Base-by-base conservation (phyloP, 139 green algal species). In the Astrephomene gubernaculifera region DNA sequence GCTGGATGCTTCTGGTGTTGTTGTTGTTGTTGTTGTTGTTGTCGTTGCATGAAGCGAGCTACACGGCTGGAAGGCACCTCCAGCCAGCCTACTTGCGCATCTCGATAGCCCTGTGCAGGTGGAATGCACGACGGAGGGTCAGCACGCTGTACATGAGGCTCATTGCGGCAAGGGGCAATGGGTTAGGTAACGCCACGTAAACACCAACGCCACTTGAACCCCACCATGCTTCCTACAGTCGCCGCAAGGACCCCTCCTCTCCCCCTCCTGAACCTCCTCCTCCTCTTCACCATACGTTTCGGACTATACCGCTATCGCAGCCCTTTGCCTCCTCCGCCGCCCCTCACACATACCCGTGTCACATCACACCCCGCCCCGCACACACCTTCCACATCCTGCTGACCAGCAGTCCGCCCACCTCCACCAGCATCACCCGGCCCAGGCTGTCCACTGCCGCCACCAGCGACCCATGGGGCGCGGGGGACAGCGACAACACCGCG, bases 31-130 rank as follows among this genome's bases (percentile, higher is more conserved):
- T 49, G 52, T 25, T 31, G n/a, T 14, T 17, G 78, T 33, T 74
- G 78, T 10, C n/a, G 61, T 33, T 33, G 12, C 43, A 31, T 44
- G 21, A 60, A 17, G 22, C 45, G 14, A 1, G 44, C 25, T 25
- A 72, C n/a, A 19, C 7, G 24, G 2, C 31, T 14, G 19, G 27
- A 0, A 1, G 54, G 70, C 63, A 70, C 87, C 75, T 91, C 84
- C 53, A 96, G 31, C 93, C 93, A 96, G 10, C 79, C 92, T 36
- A 88, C 88, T 31, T 95, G 92, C 1, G 93, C 93, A 14, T 95
- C 88, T 1, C 93, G 84, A 76, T 96, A 96, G 24, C 92, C 93
- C 85, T 92, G 79, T 8, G 41, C n/a, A n/a, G n/a, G n/a, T n/a
- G n/a, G n/a, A n/a, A n/a, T n/a, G n/a, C n/a, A n/a, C n/a, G n/a